phyloP scores from a whole-genome alignment of 1,284 basidiomycete species.

The Cutaneotrichosporon daszewskae region DNA sequence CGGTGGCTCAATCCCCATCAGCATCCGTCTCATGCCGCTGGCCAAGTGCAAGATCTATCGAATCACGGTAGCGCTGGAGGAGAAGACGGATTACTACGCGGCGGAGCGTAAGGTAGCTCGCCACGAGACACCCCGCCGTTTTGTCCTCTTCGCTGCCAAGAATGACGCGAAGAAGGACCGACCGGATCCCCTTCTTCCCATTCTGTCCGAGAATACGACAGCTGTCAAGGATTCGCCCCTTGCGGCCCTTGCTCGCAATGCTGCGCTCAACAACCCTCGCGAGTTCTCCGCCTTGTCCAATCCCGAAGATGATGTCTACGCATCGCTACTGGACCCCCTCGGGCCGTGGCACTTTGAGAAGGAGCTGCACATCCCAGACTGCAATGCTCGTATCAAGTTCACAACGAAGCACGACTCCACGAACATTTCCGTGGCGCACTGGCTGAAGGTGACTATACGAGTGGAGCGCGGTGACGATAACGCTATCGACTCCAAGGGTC shows the following conservation, averaged over 20 bases:
- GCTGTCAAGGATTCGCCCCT: slow-evolving; percentile 50
- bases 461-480: slow-evolving; percentile 73
- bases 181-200: slow-evolving; percentile 52
- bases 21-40: slow-evolving; percentile 76
- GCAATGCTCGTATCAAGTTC: slow-evolving; percentile 58
- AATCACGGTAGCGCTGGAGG: slow-evolving; percentile 74
- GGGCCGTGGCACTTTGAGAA: slow-evolving; percentile 56
- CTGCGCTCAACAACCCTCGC: slow-evolving; percentile 37
- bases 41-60: slow-evolving; percentile 78
- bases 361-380: slow-evolving; percentile 49
- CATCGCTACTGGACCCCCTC: slow-evolving; percentile 51
- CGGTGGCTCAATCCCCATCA: slow-evolving; percentile 74
- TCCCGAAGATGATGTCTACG: slow-evolving; percentile 46
- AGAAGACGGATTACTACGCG: slow-evolving; percentile 73
- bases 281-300: slow-evolving; percentile 46
- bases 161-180: slow-evolving; percentile 47
- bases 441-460: slow-evolving; percentile 74
- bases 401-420: slow-evolving; percentile 77
- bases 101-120: slow-evolving; percentile 65
- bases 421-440: slow-evolving; percentile 73
- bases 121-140: slow-evolving; percentile 64
- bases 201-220: slow-evolving; percentile 49
- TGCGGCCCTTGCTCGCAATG: slow-evolving; percentile 40
- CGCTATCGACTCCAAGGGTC: slow-evolving; percentile 62
- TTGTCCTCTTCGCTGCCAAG: slow-evolving; percentile 65